Percentiles rank a stretch among this genome's conserved stretches.
Evolutionary conservation across 768 basidiomycete genomes (phyloP).

Genomic region (Boletus speciosus): DNA sequence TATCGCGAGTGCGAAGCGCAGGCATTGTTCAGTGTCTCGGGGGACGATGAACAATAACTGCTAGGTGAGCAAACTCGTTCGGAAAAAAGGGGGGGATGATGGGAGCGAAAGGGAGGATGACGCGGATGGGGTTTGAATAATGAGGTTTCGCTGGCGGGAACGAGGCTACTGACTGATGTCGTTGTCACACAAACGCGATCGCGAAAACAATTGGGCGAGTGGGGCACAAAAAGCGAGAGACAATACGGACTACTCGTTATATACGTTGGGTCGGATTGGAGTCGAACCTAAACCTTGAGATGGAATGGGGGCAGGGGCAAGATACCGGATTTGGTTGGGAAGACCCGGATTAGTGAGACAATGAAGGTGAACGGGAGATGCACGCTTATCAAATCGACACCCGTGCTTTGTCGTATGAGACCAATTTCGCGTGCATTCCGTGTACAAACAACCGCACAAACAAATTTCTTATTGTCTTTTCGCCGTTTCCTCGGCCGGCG

Average conservation of each 20-base stretch:
- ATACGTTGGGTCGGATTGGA: conserved; percentile 38
- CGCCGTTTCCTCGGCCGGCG: conserved; percentile 32
- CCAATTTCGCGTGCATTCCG: conserved; percentile 40
- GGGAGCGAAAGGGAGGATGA: conserved; percentile 22
- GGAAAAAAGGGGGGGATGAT: conserved; percentile 29
- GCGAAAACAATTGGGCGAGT: conserved; percentile 61
- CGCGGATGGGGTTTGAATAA: conserved; percentile 32
- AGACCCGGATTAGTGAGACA: conserved; percentile 31
- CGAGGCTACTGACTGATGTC: conserved; percentile 43
- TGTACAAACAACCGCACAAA: conserved; percentile 39
- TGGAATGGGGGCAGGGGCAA: conserved; percentile 19
- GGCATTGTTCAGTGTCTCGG: conserved; percentile 48
- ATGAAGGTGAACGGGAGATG: conserved; percentile 28
- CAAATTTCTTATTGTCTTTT: conserved; percentile 47
- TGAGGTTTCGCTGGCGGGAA: conserved; percentile 44
- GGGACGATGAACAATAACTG: conserved; percentile 32
- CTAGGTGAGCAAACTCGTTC: conserved; percentile 35
- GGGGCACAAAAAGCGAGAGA: conserved; percentile 56
- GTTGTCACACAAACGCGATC: conserved; percentile 46
- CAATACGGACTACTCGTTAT: conserved; percentile 56
- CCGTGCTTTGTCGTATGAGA: conserved; percentile 29
- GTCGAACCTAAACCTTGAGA: conserved; percentile 30
- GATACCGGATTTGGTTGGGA: conserved; percentile 18
- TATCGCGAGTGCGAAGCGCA: conserved; percentile 76
- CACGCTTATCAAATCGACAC: conserved; percentile 31